phyloP scores from a whole-genome alignment of 768 basidiomycete genomes.

The Psilocybe subaeruginosa region DNA sequence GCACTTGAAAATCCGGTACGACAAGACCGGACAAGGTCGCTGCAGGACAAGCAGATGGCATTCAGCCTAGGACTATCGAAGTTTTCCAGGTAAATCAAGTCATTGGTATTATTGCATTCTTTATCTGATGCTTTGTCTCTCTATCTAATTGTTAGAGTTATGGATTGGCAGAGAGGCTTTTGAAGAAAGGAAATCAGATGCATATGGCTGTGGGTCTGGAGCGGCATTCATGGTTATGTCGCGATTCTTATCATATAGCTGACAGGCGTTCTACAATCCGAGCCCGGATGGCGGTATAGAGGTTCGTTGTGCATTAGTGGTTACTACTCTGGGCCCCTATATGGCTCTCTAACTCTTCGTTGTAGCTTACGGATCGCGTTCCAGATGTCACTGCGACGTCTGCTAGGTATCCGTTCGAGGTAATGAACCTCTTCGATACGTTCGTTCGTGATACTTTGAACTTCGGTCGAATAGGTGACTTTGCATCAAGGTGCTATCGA shows the following conservation, averaged over 20 bases:
- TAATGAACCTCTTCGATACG: constrained; percentile 20
- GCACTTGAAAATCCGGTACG: neutral
- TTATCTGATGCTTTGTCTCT: neutral
- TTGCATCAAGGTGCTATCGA: constrained; percentile 70
- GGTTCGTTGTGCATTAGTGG: constrained; percentile 33
- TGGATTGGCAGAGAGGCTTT: constrained; percentile 67
- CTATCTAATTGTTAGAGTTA: constrained; percentile 56
- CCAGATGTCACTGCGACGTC: constrained; percentile 63
- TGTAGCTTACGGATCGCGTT: constrained; percentile 62
- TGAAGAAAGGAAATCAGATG: constrained; percentile 70
- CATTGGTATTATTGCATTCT: neutral
- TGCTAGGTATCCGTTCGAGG: constrained; percentile 76
- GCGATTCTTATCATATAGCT: neutral
- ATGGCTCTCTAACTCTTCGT: neutral
- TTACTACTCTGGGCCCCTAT: neutral
- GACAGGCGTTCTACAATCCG: constrained; percentile 80
- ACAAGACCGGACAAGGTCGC: constrained; percentile 48
- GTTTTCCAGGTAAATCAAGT: constrained; percentile 47
- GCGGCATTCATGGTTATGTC: neutral
- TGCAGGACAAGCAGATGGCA: constrained; percentile 63
- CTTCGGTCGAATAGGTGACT: constrained; percentile 43
- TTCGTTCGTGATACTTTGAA: neutral
- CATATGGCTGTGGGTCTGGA: constrained; percentile 59
- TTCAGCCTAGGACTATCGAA: constrained; percentile 57
- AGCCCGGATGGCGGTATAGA: constrained; percentile 60